Evolutionary conservation across 768 basidiomycete genomes (phyloP).

Genomic region (Rhodotorula sphaerocarpa): DNA sequence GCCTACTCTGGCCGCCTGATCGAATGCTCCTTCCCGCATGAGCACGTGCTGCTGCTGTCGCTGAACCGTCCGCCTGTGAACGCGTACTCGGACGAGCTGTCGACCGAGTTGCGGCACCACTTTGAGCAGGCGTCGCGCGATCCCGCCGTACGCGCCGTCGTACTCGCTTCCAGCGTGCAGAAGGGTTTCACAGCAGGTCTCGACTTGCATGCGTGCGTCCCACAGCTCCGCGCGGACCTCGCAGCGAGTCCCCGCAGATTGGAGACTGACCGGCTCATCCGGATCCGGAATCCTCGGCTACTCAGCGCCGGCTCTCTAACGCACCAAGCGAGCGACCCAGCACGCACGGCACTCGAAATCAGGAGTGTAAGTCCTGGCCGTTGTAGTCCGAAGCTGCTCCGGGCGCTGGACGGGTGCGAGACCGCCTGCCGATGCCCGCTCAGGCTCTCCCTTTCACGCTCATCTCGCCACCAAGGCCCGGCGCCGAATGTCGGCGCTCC

Average conservation of each 20-base stretch:
- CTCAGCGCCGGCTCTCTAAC: constrained; percentile 11
- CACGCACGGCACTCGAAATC: constrained; percentile 51
- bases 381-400: not conserved
- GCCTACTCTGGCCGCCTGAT: constrained; percentile 43
- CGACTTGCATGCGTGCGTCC: constrained; percentile 52
- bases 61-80: constrained; percentile 56
- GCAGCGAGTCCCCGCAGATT: too few species aligned
- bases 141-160: constrained; percentile 60
- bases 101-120: constrained; percentile 58
- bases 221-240: too few species aligned
- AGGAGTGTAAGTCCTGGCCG: constrained; percentile 36
- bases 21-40: constrained; percentile 20
- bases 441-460: too few species aligned
- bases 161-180: constrained; percentile 61
- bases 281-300: not conserved
- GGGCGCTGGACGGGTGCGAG: too few species aligned
- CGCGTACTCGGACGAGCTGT: constrained; percentile 60
- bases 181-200: constrained; percentile 77
- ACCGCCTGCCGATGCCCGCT: not conserved
- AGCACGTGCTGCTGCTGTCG: constrained; percentile 46
- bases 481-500: too few species aligned
- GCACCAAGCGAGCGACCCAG: constrained; percentile 47
- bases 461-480: not conserved
- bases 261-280: not conserved
- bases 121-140: constrained; percentile 54